Percentiles rank a stretch among this genome's conserved stretches.
These are phyloP conservation scores for Tremellales sp. DNA, from an alignment of 1,284 basidiomycete species.

Conservation along the genomic window DNA sequence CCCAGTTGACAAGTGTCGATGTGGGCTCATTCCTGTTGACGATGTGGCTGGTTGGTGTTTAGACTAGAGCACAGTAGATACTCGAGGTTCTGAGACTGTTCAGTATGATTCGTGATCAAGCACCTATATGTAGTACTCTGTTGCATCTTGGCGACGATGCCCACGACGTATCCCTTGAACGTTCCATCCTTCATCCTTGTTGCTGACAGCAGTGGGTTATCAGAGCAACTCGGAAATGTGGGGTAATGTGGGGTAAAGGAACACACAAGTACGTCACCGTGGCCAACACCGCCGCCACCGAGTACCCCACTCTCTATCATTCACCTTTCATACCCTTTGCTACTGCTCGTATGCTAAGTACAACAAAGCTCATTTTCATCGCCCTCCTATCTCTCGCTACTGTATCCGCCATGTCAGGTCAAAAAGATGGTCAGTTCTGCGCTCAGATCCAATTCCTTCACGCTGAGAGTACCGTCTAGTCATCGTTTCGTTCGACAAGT, in stretches of 20 bases:
- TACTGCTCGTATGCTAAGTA: neutral
- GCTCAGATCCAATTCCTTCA: neutral
- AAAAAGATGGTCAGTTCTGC: neutral
- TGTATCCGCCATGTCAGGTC: conserved; percentile 17
- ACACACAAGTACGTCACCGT: neutral
- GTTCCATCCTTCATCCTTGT: no score
- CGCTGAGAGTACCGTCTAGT: conserved; percentile 16
- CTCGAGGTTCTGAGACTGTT: no score
- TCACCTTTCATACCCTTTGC: neutral
- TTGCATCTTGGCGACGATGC: no score
- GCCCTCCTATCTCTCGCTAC: neutral
- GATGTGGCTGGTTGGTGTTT: no score
- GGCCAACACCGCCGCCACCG: no score
- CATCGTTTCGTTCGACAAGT: conserved; percentile 41
- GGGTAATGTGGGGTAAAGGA: neutral
- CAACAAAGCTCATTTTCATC: neutral
- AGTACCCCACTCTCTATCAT: neutral
- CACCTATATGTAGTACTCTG: no score
- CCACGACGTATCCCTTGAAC: no score
- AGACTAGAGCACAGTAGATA: no score
- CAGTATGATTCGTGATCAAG: no score
- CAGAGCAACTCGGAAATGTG: neutral
- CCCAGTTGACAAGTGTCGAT: conserved; percentile 21
- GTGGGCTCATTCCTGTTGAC: conserved; percentile 17
- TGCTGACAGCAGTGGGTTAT: no score